Conservation (phyloP, 2,329 filamentous ascomycete genomes). For the Fusarium subtropicale region DNA sequence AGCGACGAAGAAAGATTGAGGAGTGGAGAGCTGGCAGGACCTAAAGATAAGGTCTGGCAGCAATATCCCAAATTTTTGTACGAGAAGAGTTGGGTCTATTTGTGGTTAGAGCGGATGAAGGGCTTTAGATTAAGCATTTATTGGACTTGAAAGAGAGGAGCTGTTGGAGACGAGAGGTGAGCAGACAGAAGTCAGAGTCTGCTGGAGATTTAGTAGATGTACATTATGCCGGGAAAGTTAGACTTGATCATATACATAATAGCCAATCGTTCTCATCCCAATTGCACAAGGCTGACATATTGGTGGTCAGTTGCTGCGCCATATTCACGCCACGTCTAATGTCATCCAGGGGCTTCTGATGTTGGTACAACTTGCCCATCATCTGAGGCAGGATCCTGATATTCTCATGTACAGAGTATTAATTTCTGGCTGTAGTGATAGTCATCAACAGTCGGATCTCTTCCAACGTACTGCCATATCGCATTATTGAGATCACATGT, state of each 20-base stretch:
- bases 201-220: constrained; percentile 15
- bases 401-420: background rate
- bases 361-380: background rate
- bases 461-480: background rate
- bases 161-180: background rate
- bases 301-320: background rate
- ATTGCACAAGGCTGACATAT: background rate
- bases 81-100: constrained; percentile 2
- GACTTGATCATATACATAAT: constrained; percentile 36
- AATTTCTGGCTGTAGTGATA: background rate
- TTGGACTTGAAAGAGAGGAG: constrained; percentile 27
- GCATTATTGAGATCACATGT: background rate
- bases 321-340: background rate
- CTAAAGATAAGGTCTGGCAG: background rate
- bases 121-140: constrained; percentile 31
- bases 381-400: background rate
- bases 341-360: background rate
- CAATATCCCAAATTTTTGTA: background rate
- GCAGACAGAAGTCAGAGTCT: constrained; percentile 1
- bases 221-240: constrained; percentile 33
- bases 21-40: constrained; percentile 57
- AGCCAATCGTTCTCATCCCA: constrained; percentile 13
- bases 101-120: constrained; percentile 22
- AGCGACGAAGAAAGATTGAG: constrained; percentile 61
- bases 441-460: background rate